phyloP scores from a whole-genome alignment of 2,329 filamentous ascomycete species.

The Arthrobotrys sphaeroides region DNA sequence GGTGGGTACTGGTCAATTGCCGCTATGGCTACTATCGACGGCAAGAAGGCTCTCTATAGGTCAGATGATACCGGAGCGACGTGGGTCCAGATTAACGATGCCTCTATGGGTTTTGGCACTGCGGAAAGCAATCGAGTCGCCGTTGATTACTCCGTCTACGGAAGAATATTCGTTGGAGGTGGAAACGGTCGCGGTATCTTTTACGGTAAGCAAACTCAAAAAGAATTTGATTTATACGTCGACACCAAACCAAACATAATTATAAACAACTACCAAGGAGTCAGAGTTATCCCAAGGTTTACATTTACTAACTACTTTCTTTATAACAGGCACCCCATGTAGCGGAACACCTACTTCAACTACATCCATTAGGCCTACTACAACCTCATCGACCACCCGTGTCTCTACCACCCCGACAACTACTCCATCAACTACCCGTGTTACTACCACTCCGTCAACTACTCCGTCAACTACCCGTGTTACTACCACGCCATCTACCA shows the following conservation, averaged over 20 bases:
- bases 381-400: not conserved
- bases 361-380: not conserved
- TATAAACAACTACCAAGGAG: no score
- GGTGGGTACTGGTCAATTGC: slow-evolving; percentile 56
- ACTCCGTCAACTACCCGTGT: slow-evolving; percentile 3
- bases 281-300: no score
- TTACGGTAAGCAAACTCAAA: slow-evolving; percentile 25
- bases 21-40: slow-evolving; percentile 55
- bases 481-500: slow-evolving; percentile 12
- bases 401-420: not conserved
- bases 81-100: slow-evolving; percentile 56
- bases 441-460: slow-evolving; percentile 13
- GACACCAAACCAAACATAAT: no score
- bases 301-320: not conserved
- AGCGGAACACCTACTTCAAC: slow-evolving; percentile 19
- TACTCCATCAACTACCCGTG: not conserved
- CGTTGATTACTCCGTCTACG: slow-evolving; percentile 53
- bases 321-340: slow-evolving; percentile 24
- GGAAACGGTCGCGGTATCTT: slow-evolving; percentile 57
- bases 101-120: slow-evolving; percentile 55
- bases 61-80: slow-evolving; percentile 52
- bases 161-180: slow-evolving; percentile 55
- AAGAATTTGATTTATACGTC: not conserved
- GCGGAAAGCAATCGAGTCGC: slow-evolving; percentile 54
- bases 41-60: slow-evolving; percentile 54